Conservation (phyloP, 805 yeast genomes). For the Cyberlindnera suaveolens region DNA sequence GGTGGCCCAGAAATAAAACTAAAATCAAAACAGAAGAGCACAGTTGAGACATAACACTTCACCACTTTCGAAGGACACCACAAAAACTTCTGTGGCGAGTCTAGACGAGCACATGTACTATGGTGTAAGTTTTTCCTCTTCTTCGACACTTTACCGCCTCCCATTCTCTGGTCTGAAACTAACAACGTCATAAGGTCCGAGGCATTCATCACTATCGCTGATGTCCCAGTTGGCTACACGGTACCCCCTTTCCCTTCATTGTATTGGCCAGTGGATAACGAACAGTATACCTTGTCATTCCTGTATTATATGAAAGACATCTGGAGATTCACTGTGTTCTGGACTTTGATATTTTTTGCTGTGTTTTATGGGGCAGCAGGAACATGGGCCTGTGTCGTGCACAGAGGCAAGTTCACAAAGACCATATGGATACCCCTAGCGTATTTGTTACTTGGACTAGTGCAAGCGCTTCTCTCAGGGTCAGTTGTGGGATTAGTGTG, state of each 20-base stretch:
- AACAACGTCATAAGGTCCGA: too few species aligned
- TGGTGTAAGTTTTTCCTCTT: too few species aligned
- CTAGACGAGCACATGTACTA: too few species aligned
- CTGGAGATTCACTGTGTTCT: constrained; percentile 75
- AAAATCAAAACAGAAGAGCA: too few species aligned
- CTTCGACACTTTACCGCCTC: background rate
- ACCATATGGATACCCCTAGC: constrained; percentile 36
- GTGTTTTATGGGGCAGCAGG: constrained; percentile 65
- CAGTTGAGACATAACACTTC: too few species aligned
- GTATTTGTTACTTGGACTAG: constrained; percentile 49
- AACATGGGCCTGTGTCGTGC: constrained; percentile 46
- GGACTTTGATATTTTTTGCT: constrained; percentile 69
- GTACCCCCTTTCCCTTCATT: constrained; percentile 80
- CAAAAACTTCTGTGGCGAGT: too few species aligned
- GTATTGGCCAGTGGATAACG: constrained; percentile 54
- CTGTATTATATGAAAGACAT: constrained; percentile 68
- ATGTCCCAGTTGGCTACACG: constrained; percentile 75
- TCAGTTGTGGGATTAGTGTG: constrained; percentile 66
- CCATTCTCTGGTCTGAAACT: background rate
- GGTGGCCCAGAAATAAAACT: too few species aligned
- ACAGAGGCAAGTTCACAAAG: constrained; percentile 31
- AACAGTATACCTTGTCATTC: constrained; percentile 37
- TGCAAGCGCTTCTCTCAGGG: constrained; percentile 68
- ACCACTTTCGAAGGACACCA: too few species aligned
- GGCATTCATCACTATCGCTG: constrained; percentile 38